Evolutionary conservation across 768 basidiomycete genomes (phyloP).

Genomic region (Macrocybe gigantea): DNA sequence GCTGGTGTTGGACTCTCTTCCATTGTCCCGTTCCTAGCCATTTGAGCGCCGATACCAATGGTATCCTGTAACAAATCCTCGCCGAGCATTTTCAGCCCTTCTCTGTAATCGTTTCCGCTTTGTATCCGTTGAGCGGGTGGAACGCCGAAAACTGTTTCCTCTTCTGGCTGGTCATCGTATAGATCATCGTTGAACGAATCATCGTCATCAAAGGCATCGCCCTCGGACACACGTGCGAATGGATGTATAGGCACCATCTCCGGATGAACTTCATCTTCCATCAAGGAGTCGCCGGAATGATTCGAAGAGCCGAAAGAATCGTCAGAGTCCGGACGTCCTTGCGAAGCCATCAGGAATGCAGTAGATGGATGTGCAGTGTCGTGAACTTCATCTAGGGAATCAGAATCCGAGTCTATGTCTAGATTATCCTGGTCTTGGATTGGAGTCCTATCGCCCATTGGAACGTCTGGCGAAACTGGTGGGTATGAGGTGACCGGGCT

Average conservation of each 20-base stretch:
- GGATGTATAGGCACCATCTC: slow-evolving; percentile 51
- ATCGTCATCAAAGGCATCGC: slow-evolving; percentile 46
- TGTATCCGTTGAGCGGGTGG: slow-evolving; percentile 43
- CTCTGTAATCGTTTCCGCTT: slow-evolving; percentile 14
- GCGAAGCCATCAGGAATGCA: slow-evolving; percentile 61
- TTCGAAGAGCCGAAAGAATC: slow-evolving; percentile 50
- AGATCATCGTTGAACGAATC: slow-evolving; percentile 52
- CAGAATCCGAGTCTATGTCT: slow-evolving; percentile 51
- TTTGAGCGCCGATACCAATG: slow-evolving; percentile 50
- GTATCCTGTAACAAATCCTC: slow-evolving; percentile 60
- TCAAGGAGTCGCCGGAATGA: slow-evolving; percentile 52
- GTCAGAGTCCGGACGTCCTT: slow-evolving; percentile 31
- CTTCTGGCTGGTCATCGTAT: slow-evolving; percentile 39
- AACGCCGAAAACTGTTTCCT: slow-evolving; percentile 72
- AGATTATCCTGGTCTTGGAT: slow-evolving; percentile 15
- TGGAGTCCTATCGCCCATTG: too few relatives aligned
- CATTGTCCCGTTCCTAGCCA: slow-evolving; percentile 39
- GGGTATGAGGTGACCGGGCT: too few relatives aligned
- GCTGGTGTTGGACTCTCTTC: slow-evolving; percentile 68
- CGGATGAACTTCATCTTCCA: slow-evolving; percentile 33
- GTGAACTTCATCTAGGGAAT: slow-evolving; percentile 53
- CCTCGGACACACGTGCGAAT: slow-evolving; percentile 44
- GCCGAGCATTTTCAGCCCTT: slow-evolving; percentile 51
- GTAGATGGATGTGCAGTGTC: slow-evolving; percentile 62
- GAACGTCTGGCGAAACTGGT: too few relatives aligned